Percentiles rank a stretch among this genome's conserved stretches.
Evolutionary conservation across 2,329 filamentous ascomycete genomes (phyloP).

Genomic region (Hypoxylon sp.): DNA sequence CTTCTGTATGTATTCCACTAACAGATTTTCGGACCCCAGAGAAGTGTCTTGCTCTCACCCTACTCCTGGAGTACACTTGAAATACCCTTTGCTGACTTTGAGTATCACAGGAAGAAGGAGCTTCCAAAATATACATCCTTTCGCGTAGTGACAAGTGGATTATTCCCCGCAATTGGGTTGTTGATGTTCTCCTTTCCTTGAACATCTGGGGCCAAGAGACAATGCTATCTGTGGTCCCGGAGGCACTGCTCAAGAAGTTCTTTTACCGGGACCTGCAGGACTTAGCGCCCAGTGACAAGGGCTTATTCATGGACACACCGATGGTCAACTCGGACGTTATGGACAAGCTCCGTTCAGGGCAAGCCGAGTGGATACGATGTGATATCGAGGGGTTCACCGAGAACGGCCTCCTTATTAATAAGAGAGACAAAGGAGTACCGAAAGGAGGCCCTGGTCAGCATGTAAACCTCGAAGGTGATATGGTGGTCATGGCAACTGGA

Average conservation of each 20-base stretch:
- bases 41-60: background rate
- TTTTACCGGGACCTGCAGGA: slow-evolving; percentile 87
- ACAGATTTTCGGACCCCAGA: background rate
- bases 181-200: slow-evolving; percentile 79
- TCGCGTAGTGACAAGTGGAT: slow-evolving; percentile 89
- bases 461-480: slow-evolving; percentile 76
- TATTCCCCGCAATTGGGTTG: slow-evolving; percentile 81
- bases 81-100: slow-evolving; percentile 4
- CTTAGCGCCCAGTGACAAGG: slow-evolving; percentile 76
- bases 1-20: slow-evolving; percentile 58
- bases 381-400: slow-evolving; percentile 78
- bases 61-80: background rate
- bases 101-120: slow-evolving; percentile 63
- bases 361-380: slow-evolving; percentile 83
- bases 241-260: slow-evolving; percentile 78
- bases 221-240: slow-evolving; percentile 80
- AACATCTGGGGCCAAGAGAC: slow-evolving; percentile 87
- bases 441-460: slow-evolving; percentile 79
- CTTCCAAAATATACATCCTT: slow-evolving; percentile 77
- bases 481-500: slow-evolving; percentile 87
- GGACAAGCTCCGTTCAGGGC: slow-evolving; percentile 77
- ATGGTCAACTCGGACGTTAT: slow-evolving; percentile 91
- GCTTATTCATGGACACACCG: slow-evolving; percentile 85
- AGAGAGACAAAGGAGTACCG: slow-evolving; percentile 77
- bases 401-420: slow-evolving; percentile 77